Base-by-base conservation (phyloP, 2,329 filamentous ascomycete genomes). In the Alternaria burnsii region DNA sequence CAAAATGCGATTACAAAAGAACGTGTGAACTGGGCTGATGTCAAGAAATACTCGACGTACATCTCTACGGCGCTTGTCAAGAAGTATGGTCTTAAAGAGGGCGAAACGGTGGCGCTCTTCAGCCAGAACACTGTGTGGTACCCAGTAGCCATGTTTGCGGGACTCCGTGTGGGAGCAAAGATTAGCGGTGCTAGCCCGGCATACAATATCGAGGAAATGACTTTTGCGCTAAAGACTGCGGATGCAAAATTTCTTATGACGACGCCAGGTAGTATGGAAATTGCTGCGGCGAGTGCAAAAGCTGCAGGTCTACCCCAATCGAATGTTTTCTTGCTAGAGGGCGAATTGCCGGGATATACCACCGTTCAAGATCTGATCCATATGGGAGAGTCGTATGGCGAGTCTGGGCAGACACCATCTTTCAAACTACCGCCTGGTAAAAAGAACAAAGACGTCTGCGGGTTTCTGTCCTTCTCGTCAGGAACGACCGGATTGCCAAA, bases 131-230 rank as follows among this genome's bases (percentile, higher is more conserved):
- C 85, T 10, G 85, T 90, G 54, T 90, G 87, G 87, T 90, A 89
- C 68, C 88, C 88, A 0, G 84, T 89, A 6, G 87, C 85, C 14
- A 86, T 89, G 81, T 83, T 87, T 58, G 84, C 84, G 0, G 83
- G 84, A 2, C 78, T 87, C 8, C 82, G 84, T 12, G 82, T 80
- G 6, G 85, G 82, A 64, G 88, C 85, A 9, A 82, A 87, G 30
- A 85, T 89, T 1, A 87, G 83, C 3, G 88, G 88, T 1, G 88
- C 87, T 0, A 87, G 83, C 16, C 88, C 88, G 0, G 88, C 87
- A 0, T 91, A 90, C 74, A 89, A 86, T 57, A 81, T 86, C 16
- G 88, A 91, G 51, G 89, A 91, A 67, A 89, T 91, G 86, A 85
- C 83, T 1, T 89, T 89, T 73, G 87, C 87, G 1, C 77, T 91